Base-by-base conservation (phyloP, 371 early-diverging fungal genomes). In the Paraphysoderma sedebokerense region DNA sequence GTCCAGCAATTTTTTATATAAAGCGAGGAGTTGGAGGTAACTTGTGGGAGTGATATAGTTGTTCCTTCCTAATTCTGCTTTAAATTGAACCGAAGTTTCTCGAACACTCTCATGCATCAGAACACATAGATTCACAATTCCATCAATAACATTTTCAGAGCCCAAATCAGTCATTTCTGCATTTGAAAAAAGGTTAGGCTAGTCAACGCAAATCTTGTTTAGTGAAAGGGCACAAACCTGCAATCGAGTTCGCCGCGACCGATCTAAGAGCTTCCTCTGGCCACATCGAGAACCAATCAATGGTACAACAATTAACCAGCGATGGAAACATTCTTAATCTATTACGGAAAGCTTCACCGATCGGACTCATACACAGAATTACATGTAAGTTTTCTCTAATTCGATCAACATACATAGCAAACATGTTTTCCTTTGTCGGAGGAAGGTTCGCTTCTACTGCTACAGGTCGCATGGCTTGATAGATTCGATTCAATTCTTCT, bases 241-340 rank as follows among this genome's bases (percentile, higher is more conserved):
- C 46, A 9, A 74, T 50, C 0, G 66, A 54, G 47, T 68, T 68
- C 4, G 72, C 70, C 0, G 74, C 72, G 1, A 74, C 74, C 19
- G 66, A 65, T 23, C 67, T 42, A 22, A 72, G 50, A 0, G 75
- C 75, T 35, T 72, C 75, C 52, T 68, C 72, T n/a, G 75, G 75
- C 75, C 75, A 74, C 15, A 70, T 71, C 0, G 65, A 64, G 55
- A 74, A 74, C 75, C 73, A 72, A 44, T 74, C 73, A 46, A 74
- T 72, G 1, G 75, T 73, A 48, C 68, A 73, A 55, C 75, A 74
- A 48, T 74, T 74, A 27, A 74, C 71, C 13, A 74, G 55, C 17
- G 68, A 68, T 12, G 75, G 75, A 53, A 74, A 74, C 75, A 74
- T 74, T 37, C 75, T 46, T 29, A 74, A 46, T 24, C 75, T 57